Percentiles rank a stretch among this genome's conserved stretches.
phyloP scores from a whole-genome alignment of 306 rosid species.

The Senna tora region DNA sequence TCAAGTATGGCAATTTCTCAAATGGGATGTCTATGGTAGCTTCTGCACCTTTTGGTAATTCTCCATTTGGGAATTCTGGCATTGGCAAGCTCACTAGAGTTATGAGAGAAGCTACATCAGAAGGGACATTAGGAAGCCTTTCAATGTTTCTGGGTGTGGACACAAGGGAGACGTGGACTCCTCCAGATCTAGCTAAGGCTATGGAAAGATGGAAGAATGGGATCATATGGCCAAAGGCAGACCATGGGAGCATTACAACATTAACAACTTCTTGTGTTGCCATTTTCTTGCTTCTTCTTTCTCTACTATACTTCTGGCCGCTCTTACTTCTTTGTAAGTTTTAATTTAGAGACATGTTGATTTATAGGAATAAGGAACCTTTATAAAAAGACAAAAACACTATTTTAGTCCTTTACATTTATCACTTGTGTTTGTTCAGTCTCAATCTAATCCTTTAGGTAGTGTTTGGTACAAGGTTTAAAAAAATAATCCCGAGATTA shows the following conservation, averaged over 20 bases:
- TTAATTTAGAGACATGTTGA: no score
- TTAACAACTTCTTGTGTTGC: not conserved
- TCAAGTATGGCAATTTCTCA: not conserved
- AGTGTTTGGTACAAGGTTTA: no score
- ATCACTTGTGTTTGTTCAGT: no score
- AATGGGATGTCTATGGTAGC: not conserved
- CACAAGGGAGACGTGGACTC: slow-evolving; percentile 38
- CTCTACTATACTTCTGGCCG: no score
- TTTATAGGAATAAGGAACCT: no score
- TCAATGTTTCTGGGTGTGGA: slow-evolving; percentile 42
- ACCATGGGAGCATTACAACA: slow-evolving; percentile 18
- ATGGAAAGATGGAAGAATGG: slow-evolving; percentile 35
- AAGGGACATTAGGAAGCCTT: slow-evolving; percentile 41
- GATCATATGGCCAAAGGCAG: slow-evolving; percentile 22
- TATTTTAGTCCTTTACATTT: no score
- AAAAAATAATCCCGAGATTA: no score
- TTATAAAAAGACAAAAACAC: no score
- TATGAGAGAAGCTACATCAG: slow-evolving; percentile 21
- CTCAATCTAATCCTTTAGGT: no score
- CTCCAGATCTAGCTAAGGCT: slow-evolving; percentile 44
- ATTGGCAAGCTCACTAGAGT: not conserved
- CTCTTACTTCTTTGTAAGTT: no score
- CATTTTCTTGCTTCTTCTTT: not conserved
- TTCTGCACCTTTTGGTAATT: not conserved
- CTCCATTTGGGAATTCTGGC: not conserved